These are phyloP conservation scores for Plasmodium gaboni DNA, from an alignment of 169 alveolate species.

Conservation along the genomic window DNA sequence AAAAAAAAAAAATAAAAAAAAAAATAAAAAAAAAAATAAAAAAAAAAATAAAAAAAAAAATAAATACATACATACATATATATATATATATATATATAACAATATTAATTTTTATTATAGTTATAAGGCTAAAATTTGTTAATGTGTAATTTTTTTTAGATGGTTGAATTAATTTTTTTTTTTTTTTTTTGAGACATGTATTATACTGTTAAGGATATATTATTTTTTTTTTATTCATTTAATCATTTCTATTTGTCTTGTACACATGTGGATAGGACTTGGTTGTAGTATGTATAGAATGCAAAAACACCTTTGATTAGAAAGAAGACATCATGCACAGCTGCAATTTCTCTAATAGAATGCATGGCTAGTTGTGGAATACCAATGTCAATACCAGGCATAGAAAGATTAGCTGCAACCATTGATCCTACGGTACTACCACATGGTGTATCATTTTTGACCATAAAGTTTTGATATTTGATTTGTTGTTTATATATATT, in stretches of 20 bases:
- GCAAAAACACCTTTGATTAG: slow-evolving; percentile 76
- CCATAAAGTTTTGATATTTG: slow-evolving; percentile 65
- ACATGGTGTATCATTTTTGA: slow-evolving; percentile 94
- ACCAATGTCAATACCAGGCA: slow-evolving; percentile 93
- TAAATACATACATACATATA: no score
- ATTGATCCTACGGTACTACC: slow-evolving; percentile 92
- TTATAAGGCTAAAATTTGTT: no score
- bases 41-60: no score
- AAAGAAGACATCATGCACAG: slow-evolving; percentile 78
- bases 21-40: no score
- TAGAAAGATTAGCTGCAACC: slow-evolving; percentile 57
- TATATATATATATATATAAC: no score
- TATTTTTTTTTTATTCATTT: background rate
- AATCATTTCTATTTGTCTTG: slow-evolving; percentile 4
- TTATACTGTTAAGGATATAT: background rate
- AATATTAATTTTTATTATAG: no score
- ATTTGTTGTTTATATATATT: slow-evolving; percentile 13
- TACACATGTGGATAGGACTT: slow-evolving; percentile 37
- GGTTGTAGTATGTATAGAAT: slow-evolving; percentile 45
- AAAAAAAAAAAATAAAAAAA: no score
- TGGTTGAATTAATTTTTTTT: no score
- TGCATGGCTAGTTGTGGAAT: slow-evolving; percentile 97
- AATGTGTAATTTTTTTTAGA: no score
- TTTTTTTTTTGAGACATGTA: no score
- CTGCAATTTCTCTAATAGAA: slow-evolving; percentile 93